phyloP scores from a whole-genome alignment of 176 grass and related monocot genomes.

The Paspalum vaginatum region DNA sequence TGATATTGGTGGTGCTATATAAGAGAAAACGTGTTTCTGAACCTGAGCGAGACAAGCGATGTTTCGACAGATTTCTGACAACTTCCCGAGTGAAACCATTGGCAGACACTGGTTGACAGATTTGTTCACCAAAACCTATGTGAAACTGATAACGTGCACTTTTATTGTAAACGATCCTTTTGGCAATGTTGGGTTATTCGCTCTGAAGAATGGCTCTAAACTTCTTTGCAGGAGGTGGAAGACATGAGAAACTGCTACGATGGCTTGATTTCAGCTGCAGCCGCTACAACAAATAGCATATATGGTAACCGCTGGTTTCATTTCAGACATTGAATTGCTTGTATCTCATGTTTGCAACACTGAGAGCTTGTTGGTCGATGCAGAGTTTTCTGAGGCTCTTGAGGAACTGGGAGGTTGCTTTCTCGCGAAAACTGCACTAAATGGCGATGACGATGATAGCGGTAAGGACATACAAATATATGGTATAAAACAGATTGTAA shows the following conservation, averaged over 20 bases:
- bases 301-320: conserved; percentile 69
- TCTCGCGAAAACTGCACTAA: conserved; percentile 69
- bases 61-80: background rate
- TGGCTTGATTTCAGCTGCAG: conserved; percentile 80
- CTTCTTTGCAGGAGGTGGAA: conserved; percentile 71
- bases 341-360: background rate
- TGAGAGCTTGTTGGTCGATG: conserved; percentile 17
- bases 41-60: background rate
- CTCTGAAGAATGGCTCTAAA: conserved; percentile 6
- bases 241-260: conserved; percentile 86
- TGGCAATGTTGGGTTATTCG: conserved; percentile 2
- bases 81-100: background rate
- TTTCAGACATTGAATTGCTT: conserved; percentile 29
- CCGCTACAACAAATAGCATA: conserved; percentile 75
- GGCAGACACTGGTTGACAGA: no score
- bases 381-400: conserved; percentile 88
- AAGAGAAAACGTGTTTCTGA: background rate
- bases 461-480: conserved; percentile 54
- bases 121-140: no score
- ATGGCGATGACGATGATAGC: conserved; percentile 78
- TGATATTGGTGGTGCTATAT: background rate
- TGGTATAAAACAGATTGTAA: conserved; percentile 18
- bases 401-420: conserved; percentile 87
- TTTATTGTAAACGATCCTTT: background rate
- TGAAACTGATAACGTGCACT: background rate